phyloP scores from a whole-genome alignment of 768 basidiomycete genomes.

The Pleurotus tuber-regium region DNA sequence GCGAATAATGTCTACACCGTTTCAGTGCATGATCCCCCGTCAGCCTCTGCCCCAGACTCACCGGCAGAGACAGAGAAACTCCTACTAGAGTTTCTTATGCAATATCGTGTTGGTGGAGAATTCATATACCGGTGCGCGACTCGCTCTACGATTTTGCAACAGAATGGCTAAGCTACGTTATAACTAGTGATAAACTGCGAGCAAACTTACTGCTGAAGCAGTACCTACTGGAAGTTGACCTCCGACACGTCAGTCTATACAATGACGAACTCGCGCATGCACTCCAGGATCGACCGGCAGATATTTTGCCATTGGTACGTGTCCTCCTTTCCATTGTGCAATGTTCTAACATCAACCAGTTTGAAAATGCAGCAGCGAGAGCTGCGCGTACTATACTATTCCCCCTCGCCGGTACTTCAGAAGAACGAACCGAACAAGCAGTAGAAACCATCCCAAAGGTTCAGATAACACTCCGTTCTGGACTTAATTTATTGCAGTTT shows the following conservation, averaged over 20 bases:
- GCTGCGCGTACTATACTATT: slow-evolving; percentile 82
- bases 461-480: slow-evolving; percentile 87
- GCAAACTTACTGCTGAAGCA: slow-evolving; percentile 89
- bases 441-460: slow-evolving; percentile 56
- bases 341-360: slow-evolving; percentile 41
- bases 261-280: slow-evolving; percentile 93
- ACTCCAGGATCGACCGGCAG: slow-evolving; percentile 86
- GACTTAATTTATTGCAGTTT: slow-evolving; percentile 90
- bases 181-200: slow-evolving; percentile 74
- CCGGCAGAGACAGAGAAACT: slow-evolving; percentile 81
- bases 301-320: slow-evolving; percentile 79
- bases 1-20: slow-evolving; percentile 79
- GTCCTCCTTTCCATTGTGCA: slow-evolving; percentile 20
- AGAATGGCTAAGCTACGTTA: slow-evolving; percentile 17
- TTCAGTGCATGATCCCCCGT: slow-evolving; percentile 64
- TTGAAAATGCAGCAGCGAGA: slow-evolving; percentile 87
- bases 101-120: slow-evolving; percentile 85
- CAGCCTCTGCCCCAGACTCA: slow-evolving; percentile 58
- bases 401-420: slow-evolving; percentile 61
- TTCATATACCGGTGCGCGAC: slow-evolving; percentile 81
- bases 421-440: slow-evolving; percentile 38
- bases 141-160: neutral
- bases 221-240: slow-evolving; percentile 82
- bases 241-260: slow-evolving; percentile 75
- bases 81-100: slow-evolving; percentile 81